Evolutionary conservation across 306 rosid species (phyloP).

Genomic region (Alnus glutinosa): DNA sequence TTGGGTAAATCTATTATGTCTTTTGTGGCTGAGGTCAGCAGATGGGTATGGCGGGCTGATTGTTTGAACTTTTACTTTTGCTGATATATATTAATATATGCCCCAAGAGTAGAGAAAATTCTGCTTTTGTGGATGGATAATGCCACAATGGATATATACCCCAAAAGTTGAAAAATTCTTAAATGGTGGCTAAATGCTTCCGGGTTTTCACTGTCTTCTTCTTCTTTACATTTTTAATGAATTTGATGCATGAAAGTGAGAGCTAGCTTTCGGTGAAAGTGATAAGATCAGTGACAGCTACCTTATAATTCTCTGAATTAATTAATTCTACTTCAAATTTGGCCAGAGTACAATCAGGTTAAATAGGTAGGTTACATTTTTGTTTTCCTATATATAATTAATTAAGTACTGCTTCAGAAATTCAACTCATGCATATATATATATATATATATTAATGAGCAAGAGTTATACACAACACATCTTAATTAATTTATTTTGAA

Average conservation of each 20-base stretch:
- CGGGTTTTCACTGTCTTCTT: not conserved
- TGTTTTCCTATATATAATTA: no score
- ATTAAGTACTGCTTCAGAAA: no score
- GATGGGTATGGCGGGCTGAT: not conserved
- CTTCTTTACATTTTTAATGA: not conserved
- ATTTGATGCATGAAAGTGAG: not conserved
- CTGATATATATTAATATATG: not conserved
- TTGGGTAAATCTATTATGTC: not conserved
- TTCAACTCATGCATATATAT: no score
- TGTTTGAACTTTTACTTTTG: not conserved
- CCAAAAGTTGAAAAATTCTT: not conserved
- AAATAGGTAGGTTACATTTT: no score
- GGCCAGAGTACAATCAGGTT: no score
- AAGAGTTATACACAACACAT: no score
- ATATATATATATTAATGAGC: no score
- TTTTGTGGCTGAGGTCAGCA: not conserved
- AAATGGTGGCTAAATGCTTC: not conserved
- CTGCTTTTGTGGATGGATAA: not conserved
- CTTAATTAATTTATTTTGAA: no score
- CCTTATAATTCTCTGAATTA: no score
- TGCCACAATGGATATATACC: not conserved
- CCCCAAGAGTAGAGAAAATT: not conserved
- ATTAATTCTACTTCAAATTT: no score
- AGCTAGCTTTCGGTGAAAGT: not conserved
- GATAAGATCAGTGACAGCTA: not conserved